phyloP scores from a whole-genome alignment of 768 basidiomycete genomes.

The Amanita phalloides region DNA sequence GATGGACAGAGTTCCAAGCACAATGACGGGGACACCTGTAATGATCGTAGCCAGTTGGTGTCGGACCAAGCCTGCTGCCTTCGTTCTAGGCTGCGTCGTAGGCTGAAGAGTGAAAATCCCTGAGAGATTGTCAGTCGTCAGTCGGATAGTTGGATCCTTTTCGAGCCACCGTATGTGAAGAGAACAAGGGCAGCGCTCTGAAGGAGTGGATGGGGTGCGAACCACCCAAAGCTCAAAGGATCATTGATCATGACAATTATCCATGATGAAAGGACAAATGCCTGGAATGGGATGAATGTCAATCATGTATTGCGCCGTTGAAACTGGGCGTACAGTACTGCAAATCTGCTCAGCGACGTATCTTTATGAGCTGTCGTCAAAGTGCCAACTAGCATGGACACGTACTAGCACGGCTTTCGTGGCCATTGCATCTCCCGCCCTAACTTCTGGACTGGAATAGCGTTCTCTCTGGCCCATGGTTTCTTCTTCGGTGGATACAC shows the following conservation, averaged over 20 bases:
- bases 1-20: slow-evolving; percentile 52
- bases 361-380: neutral
- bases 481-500: neutral
- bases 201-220: slow-evolving; percentile 54
- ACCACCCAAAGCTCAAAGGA: slow-evolving; percentile 43
- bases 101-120: slow-evolving; percentile 72
- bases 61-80: slow-evolving; percentile 53
- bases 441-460: neutral
- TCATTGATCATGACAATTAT: slow-evolving; percentile 30
- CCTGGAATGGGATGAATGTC: slow-evolving; percentile 14
- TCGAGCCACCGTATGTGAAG: slow-evolving; percentile 46
- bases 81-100: slow-evolving; percentile 53
- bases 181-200: slow-evolving; percentile 45
- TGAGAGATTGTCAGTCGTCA: slow-evolving; percentile 13
- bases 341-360: neutral
- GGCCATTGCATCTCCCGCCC: neutral
- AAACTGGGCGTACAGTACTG: neutral
- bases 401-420: slow-evolving; percentile 5
- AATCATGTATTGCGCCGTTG: neutral
- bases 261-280: slow-evolving; percentile 34
- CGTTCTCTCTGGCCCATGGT: neutral
- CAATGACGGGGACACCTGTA: slow-evolving; percentile 44
- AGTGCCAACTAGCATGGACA: neutral
- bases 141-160: neutral
- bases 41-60: slow-evolving; percentile 57